Percentiles rank a stretch among this genome's conserved stretches.
phyloP scores from a whole-genome alignment of 2,329 filamentous ascomycete species.

The Neonectria punicea region DNA sequence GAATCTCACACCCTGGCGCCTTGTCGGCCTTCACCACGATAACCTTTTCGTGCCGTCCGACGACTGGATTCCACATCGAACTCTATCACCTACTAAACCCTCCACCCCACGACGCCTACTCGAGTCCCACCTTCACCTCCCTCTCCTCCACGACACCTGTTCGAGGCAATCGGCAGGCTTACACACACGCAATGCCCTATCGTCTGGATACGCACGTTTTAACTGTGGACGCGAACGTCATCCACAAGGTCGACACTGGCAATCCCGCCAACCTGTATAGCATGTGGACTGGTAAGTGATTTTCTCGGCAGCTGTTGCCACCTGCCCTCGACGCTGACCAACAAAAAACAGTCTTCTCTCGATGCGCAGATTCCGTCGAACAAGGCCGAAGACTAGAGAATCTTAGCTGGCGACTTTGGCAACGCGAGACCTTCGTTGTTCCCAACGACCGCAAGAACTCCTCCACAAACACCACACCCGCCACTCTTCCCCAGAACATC shows the following conservation, averaged over 20 bases:
- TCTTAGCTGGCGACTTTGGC: conserved; percentile 95
- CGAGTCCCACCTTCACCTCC: conserved; percentile 25
- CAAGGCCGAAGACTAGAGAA: conserved; percentile 94
- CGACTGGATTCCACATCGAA: conserved; percentile 28
- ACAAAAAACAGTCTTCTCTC: conserved; percentile 79
- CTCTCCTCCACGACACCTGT: conserved; percentile 40
- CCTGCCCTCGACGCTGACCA: conserved; percentile 46
- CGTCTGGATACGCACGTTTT: conserved; percentile 86
- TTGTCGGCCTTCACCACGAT: conserved; percentile 36
- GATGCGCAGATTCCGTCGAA: conserved; percentile 92
- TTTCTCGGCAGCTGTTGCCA: conserved; percentile 9
- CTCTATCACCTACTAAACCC: conserved; percentile 17
- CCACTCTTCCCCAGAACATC: conserved; percentile 62
- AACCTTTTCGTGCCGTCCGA: conserved; percentile 26
- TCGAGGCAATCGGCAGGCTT: conserved; percentile 50
- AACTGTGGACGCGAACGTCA: conserved; percentile 89
- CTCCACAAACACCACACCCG: conserved; percentile 47
- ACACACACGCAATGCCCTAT: conserved; percentile 75
- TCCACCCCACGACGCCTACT: conserved; percentile 19
- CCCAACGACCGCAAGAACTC: conserved; percentile 74
- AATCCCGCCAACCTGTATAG: conserved; percentile 94
- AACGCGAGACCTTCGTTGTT: conserved; percentile 75
- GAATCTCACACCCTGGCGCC: conserved; percentile 30
- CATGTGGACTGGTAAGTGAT: conserved; percentile 91
- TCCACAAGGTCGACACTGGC: conserved; percentile 93